Base-by-base conservation (phyloP, 495 filamentous ascomycete genomes). In the Talaromyces ruber region DNA sequence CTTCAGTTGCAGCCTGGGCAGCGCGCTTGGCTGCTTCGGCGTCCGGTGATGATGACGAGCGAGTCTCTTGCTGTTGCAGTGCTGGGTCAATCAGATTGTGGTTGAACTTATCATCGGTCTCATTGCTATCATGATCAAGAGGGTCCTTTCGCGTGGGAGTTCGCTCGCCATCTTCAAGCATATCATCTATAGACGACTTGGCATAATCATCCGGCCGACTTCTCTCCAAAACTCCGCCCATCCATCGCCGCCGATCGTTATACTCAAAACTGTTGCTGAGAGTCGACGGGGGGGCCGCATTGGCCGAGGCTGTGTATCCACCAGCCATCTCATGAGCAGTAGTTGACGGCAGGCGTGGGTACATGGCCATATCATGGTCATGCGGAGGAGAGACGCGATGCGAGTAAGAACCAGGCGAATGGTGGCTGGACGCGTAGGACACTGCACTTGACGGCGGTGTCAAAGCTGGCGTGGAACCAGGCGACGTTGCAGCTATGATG, bases 381-480 rank as follows among this genome's bases (percentile, higher is more conserved):
- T 82, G 85, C 28, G 79, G 81, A 24, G 83, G 88, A 62, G 81
- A 90, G 71, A 90, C 82, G 65, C 80, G 84, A 71, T 80, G 70
- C 66, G 70, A 63, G 25, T 90, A 78, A 25, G 89, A 86, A 67
- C 80, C 82, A 0, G 94, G 93, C 4, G 93, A 97, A 68, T 94
- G 91, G 61, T 94, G 91, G 60, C 86, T 86, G 0, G 91, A 92
- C 22, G 85, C 88, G 74, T 96, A 94, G 1, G 90, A 93, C 69
- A 91, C 82, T 16, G 85, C 83, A 68, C 88, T 92, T n/a, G 90
- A 93, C 1, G 93, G 90, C 7, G 94, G 94, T 0, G 93, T 97
- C 68, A 97, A 81, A 1, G 89, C 92, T 7, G 93, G 92, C 21
- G 92, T 95, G 53, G 71, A 80, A 55, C 75, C 71, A 81, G 85